These are phyloP conservation scores for Cercospora zeina DNA, from an alignment of 2,329 filamentous ascomycete genomes.

Conservation along the genomic window DNA sequence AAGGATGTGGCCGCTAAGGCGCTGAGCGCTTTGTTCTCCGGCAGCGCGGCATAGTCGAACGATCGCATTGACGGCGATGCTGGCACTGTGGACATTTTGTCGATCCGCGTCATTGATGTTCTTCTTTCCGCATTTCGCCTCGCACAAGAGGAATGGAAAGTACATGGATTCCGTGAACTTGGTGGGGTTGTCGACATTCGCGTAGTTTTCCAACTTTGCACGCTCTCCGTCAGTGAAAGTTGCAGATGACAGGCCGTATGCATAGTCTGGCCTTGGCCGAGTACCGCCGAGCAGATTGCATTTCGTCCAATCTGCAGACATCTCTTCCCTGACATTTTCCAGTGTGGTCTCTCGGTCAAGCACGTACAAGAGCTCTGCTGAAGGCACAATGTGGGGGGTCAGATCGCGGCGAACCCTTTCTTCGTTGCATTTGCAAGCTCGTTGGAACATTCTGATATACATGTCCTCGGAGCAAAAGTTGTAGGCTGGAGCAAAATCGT, in stretches of 20 bases:
- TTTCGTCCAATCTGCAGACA: slow-evolving; percentile 21
- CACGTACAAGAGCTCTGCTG: slow-evolving; percentile 15
- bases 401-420: slow-evolving; percentile 13
- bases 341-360: slow-evolving; percentile 7
- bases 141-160: slow-evolving; percentile 26
- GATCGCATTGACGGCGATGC: slow-evolving; percentile 27
- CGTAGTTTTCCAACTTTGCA: slow-evolving; percentile 18
- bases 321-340: slow-evolving; percentile 14
- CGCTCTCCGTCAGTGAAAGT: slow-evolving; percentile 22
- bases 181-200: slow-evolving; percentile 13
- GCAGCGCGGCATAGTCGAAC: slow-evolving; percentile 21
- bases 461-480: slow-evolving; percentile 10
- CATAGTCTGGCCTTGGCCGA: slow-evolving; percentile 23
- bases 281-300: slow-evolving; percentile 19
- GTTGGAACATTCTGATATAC: slow-evolving; percentile 8
- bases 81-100: slow-evolving; percentile 28
- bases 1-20: slow-evolving; percentile 10
- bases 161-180: slow-evolving; percentile 20
- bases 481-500: slow-evolving; percentile 4
- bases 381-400: slow-evolving; percentile 13
- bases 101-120: slow-evolving; percentile 24
- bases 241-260: slow-evolving; percentile 13
- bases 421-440: slow-evolving; percentile 8
- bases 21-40: slow-evolving; percentile 14
- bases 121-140: slow-evolving; percentile 22